Evolutionary conservation across 78 protist genomes (phyloP), one percentile per base, ranked within the genome.

Genomic region (Chrysochromulina tobinii): DNA sequence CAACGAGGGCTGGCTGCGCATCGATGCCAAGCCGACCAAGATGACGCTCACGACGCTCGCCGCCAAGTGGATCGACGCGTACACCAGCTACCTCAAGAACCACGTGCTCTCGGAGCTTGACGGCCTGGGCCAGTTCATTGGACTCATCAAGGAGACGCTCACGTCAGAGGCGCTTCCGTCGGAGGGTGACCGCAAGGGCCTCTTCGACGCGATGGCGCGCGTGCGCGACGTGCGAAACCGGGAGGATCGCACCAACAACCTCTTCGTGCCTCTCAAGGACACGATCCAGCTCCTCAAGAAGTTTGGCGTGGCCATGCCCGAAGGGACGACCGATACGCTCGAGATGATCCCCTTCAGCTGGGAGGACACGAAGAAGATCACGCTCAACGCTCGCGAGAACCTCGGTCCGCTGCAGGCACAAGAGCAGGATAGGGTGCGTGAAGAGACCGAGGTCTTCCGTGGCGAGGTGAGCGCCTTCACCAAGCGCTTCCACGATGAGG

Each of bases 21-120:
- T 95, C 51, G 94, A 97, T 83, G 75, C 92, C 25, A 1, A 38
- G 79, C 95, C 96, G 2, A 38, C 94, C 64, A 91, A 90, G 89
- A 14, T 50, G 7, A 25, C 83, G 54, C 88, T 96, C 61, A 1
- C 2, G 57, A 61, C 58, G 21, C 15, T 0, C 27, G 20, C 87
- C n/a, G 20, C 73, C 81, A 50, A 93, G 91, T 93, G 98, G 96
- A 8, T 15, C 27, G 17, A 64, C 90, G 81, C 57, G 58, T 94
- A 57, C 92, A 38, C 54, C 61, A 15, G 79, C 50, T 88, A 93
- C 92, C 91, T 95, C 67, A 18, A 23, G 59, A 20, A 91, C 27
- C 12, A 61, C 61, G 72, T 93, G 18, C 59, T 1, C 20, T 9
- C 0, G 20, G 58, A 27, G 3, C 67, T 93, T 48, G 8, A 2